Evolutionary conservation across 352 stramenopile genomes (phyloP).

Genomic region (Peronosclerospora sorghi): DNA sequence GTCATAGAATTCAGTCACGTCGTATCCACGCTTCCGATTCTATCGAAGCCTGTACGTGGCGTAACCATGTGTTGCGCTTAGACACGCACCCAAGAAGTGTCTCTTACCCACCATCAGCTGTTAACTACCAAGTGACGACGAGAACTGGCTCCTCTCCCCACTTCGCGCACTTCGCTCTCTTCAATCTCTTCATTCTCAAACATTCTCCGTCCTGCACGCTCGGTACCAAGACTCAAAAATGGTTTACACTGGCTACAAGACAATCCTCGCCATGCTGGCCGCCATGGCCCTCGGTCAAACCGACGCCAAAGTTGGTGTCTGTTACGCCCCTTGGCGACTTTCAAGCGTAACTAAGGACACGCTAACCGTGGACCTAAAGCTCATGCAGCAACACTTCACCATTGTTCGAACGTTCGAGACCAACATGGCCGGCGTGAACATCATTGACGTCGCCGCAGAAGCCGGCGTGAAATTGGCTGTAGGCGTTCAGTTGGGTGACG

Average conservation of each 20-base stretch:
- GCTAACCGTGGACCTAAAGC: conserved; percentile 20
- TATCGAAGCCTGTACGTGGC: too few relatives aligned
- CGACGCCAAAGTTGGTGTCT: conserved; percentile 21
- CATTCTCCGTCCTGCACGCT: too few relatives aligned
- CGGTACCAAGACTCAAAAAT: too few relatives aligned
- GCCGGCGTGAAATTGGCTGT: conserved; percentile 43
- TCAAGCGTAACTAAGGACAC: conserved; percentile 19
- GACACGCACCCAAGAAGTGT: too few relatives aligned
- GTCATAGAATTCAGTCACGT: too few relatives aligned
- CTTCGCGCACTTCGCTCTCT: too few relatives aligned
- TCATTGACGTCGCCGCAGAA: conserved; percentile 27
- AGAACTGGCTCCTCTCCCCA: too few relatives aligned
- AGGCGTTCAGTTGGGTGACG: conserved; percentile 53
- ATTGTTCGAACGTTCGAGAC: conserved; percentile 63
- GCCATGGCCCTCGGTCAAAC: conserved; percentile 7
- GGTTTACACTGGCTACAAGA: conserved; percentile 28
- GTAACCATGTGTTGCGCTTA: too few relatives aligned
- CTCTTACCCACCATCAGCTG: too few relatives aligned
- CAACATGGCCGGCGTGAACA: conserved; percentile 38
- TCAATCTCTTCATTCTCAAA: too few relatives aligned
- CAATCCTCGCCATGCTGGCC: conserved; percentile 23
- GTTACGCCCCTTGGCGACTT: conserved; percentile 61
- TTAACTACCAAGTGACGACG: too few relatives aligned
- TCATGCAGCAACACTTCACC: conserved; percentile 37
- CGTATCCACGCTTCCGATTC: too few relatives aligned